Percentiles rank a stretch among this genome's conserved stretches.
Evolutionary conservation across 1,284 basidiomycete species (phyloP).

Genomic region (Leccinum ponderosum): DNA sequence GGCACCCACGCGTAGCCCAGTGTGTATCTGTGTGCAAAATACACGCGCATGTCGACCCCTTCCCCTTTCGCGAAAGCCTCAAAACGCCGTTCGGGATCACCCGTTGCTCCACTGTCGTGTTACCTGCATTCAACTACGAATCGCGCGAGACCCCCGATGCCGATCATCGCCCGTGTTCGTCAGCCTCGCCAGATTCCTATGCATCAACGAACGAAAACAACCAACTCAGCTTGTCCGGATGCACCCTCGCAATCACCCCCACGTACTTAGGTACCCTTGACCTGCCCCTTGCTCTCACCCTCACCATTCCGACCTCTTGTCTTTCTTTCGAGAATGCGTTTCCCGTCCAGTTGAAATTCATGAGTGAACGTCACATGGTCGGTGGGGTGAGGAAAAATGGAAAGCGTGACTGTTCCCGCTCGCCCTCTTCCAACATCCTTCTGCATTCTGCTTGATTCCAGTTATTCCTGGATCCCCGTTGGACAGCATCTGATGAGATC

Average conservation of each 20-base stretch:
- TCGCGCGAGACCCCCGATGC: neutral
- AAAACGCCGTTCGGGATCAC: no score
- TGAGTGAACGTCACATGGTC: constrained; percentile 1
- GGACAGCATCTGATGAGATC: no score
- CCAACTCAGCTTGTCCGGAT: constrained; percentile 88
- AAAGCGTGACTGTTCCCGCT: constrained; percentile 34
- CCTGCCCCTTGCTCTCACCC: constrained; percentile 77
- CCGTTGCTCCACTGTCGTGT: constrained; percentile 66
- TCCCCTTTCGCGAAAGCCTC: no score
- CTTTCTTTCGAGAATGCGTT: no score
- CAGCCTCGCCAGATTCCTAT: no score
- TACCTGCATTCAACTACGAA: constrained; percentile 66
- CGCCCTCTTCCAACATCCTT: constrained; percentile 44
- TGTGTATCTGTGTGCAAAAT: no score
- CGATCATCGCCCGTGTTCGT: neutral
- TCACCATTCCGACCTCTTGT: constrained; percentile 85
- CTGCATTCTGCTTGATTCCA: constrained; percentile 41
- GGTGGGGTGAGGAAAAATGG: constrained; percentile 22
- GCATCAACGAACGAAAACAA: neutral
- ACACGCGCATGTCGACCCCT: no score
- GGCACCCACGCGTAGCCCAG: no score
- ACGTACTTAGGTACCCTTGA: constrained; percentile 86
- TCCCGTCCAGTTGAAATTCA: neutral
- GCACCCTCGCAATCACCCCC: constrained; percentile 88
- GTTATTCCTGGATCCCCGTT: neutral